Evolutionary conservation across 1,284 basidiomycete genomes (phyloP).

Genomic region (Puccinia novopanici): DNA sequence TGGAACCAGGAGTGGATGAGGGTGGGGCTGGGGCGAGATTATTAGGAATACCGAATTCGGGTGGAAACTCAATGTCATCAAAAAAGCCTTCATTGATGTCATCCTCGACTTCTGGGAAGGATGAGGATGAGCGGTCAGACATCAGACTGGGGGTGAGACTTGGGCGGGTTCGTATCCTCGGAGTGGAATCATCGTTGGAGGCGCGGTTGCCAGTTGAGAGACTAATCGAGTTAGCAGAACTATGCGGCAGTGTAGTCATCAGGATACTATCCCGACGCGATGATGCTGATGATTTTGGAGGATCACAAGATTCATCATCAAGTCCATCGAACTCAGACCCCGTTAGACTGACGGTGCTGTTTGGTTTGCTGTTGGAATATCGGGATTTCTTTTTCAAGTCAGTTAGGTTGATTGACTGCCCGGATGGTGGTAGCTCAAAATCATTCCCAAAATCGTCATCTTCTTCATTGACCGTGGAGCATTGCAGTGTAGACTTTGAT

Average conservation of each 20-base stretch:
- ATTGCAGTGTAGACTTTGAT: conserved; percentile 15
- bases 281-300: conserved; percentile 26
- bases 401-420: conserved; percentile 16
- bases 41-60: conserved; percentile 48
- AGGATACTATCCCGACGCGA: conserved; percentile 20
- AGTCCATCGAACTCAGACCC: conserved; percentile 19
- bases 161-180: conserved; percentile 31
- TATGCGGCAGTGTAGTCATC: neutral
- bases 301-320: conserved; percentile 15
- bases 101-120: conserved; percentile 46
- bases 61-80: conserved; percentile 50
- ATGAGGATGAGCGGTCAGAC: conserved; percentile 45
- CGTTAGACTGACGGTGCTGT: conserved; percentile 6
- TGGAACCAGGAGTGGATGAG: neutral
- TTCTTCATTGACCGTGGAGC: conserved; percentile 22
- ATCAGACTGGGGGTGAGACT: conserved; percentile 50
- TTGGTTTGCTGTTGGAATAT: conserved; percentile 15
- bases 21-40: conserved; percentile 27
- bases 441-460: conserved; percentile 33
- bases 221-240: conserved; percentile 14
- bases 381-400: neutral
- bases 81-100: conserved; percentile 47
- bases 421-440: conserved; percentile 44
- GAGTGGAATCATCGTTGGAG: conserved; percentile 30
- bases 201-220: conserved; percentile 1